phyloP scores from a whole-genome alignment of 306 rosid species.

The Fragaria nilgerrensis region DNA sequence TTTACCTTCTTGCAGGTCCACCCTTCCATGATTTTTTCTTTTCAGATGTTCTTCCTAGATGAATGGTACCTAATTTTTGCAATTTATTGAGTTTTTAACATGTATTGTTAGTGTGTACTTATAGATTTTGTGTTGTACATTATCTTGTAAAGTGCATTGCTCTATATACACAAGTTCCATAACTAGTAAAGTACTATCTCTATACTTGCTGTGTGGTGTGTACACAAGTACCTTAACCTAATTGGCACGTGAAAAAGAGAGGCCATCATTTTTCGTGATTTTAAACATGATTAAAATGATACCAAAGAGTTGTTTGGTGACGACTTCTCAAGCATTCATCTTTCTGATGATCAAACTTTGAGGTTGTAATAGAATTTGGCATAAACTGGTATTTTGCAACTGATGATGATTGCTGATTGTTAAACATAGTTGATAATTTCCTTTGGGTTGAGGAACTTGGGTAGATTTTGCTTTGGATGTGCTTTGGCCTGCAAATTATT shows the following conservation, averaged over 20 bases:
- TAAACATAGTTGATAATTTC: no score
- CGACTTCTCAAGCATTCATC: no score
- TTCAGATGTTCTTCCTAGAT: slow-evolving; percentile 72
- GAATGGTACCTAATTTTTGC: slow-evolving; percentile 21
- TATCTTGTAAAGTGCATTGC: background rate
- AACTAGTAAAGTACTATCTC: background rate
- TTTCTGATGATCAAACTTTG: no score
- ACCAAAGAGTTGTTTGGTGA: no score
- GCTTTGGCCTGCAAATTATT: no score
- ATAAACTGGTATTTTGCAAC: no score
- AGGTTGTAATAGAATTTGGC: no score
- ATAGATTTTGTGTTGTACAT: background rate
- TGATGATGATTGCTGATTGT: no score
- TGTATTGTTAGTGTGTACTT: background rate
- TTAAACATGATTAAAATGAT: no score
- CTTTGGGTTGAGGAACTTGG: no score
- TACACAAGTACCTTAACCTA: background rate
- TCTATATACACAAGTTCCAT: background rate
- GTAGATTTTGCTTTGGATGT: no score
- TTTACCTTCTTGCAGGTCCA: slow-evolving; percentile 59
- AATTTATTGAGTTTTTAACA: background rate
- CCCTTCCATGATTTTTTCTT: slow-evolving; percentile 88
- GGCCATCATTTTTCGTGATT: no score
- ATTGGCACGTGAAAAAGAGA: background rate
- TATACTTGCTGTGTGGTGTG: background rate